Percentiles rank a stretch among this genome's conserved stretches.
Conservation (phyloP, 2,329 filamentous ascomycete species). For the Beauveria medogensis region DNA sequence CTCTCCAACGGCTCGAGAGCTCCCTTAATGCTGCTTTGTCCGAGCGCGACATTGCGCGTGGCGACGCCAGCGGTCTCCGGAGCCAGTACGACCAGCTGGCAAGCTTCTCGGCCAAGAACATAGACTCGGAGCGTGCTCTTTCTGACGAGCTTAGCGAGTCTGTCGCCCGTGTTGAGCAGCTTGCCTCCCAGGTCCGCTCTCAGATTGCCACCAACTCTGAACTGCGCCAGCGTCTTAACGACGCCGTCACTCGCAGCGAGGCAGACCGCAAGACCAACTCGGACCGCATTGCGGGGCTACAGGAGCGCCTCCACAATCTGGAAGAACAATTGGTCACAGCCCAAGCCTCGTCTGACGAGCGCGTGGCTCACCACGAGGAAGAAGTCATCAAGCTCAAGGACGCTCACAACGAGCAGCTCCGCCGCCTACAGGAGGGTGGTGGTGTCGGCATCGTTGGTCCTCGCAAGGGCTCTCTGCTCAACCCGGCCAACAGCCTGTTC, state of each 20-base stretch:
- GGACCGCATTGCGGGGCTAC: constrained; percentile 73
- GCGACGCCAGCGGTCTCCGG: constrained; percentile 55
- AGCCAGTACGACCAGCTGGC: constrained; percentile 52
- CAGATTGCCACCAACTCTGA: constrained; percentile 73
- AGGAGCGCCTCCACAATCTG: constrained; percentile 68
- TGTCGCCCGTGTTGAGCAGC: constrained; percentile 67
- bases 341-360: constrained; percentile 80
- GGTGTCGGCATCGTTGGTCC: constrained; percentile 22
- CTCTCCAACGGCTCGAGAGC: constrained; percentile 57
- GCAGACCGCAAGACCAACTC: constrained; percentile 73
- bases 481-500: constrained; percentile 23
- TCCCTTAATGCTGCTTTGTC: constrained; percentile 61
- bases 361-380: constrained; percentile 75
- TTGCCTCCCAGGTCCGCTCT: constrained; percentile 69
- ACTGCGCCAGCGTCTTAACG: constrained; percentile 66
- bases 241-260: constrained; percentile 78
- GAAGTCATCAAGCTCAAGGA: constrained; percentile 71
- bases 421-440: constrained; percentile 53
- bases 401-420: constrained; percentile 67
- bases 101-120: constrained; percentile 44
- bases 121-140: constrained; percentile 55
- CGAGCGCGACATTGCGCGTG: constrained; percentile 63
- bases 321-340: constrained; percentile 79
- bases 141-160: constrained; percentile 65
- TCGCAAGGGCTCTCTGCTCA: constrained; percentile 27